phyloP scores from a whole-genome alignment of 192 early-diverging fungal species.

The Entomortierella parvispora region DNA sequence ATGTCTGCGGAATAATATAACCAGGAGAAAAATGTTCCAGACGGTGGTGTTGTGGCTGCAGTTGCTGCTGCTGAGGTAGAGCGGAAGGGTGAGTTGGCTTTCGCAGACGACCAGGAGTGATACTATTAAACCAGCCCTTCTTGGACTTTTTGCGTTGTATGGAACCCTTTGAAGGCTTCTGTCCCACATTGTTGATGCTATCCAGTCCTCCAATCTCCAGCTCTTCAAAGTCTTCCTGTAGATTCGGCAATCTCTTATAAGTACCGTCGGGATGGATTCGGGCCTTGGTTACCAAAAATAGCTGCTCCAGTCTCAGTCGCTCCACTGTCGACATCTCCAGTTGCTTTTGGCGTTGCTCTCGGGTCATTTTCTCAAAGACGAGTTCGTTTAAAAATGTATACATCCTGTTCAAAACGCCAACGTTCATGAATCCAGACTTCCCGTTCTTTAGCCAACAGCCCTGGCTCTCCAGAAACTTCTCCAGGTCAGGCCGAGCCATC shows the following conservation, averaged over 20 bases:
- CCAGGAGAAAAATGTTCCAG: conserved; percentile 21
- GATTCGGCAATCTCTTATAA: conserved; percentile 29
- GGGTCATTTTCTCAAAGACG: conserved; percentile 48
- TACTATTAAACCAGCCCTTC: conserved; percentile 49
- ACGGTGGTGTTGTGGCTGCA: neutral
- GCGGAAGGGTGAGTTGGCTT: conserved; percentile 3
- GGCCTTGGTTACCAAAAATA: conserved; percentile 50
- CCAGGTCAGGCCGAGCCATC: conserved; percentile 60
- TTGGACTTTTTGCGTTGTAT: conserved; percentile 10
- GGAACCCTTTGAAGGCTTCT: conserved; percentile 4
- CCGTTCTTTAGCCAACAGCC: conserved; percentile 55
- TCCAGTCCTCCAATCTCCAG: neutral
- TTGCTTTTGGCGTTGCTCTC: conserved; percentile 30
- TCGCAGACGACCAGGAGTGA: conserved; percentile 31
- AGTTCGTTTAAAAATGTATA: conserved; percentile 67
- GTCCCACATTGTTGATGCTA: neutral
- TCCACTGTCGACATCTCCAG: conserved; percentile 41
- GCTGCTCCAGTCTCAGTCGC: conserved; percentile 28
- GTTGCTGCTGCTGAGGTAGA: neutral
- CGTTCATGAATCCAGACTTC: conserved; percentile 65
- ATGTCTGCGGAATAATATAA: conserved; percentile 48
- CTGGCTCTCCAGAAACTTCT: conserved; percentile 59
- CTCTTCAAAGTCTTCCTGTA: neutral
- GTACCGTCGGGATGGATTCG: conserved; percentile 31
- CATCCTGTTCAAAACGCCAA: conserved; percentile 69